A percentile compares a stretch with the other conserved stretches of the same genome.
phyloP scores from a whole-genome alignment of 371 early-diverging fungal genomes.

The Apophysomyces elegans region DNA sequence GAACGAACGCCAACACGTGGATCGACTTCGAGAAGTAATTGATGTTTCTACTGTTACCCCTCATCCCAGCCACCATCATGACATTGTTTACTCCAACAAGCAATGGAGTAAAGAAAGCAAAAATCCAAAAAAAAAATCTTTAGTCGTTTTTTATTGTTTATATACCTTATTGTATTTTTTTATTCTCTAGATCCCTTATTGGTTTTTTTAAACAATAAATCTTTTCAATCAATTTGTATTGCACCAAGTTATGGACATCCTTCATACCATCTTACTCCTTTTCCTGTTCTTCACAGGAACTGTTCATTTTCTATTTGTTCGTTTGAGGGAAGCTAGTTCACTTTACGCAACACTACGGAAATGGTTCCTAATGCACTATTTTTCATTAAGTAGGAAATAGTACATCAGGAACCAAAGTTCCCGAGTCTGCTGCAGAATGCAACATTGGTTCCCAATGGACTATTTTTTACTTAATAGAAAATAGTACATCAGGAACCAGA shows the following conservation, averaged over 20 bases:
- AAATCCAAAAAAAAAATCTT: constrained; percentile 1
- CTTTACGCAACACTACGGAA: too few species aligned
- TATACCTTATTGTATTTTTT: constrained; percentile 15
- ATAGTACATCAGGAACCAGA: too few species aligned
- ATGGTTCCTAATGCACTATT: too few species aligned
- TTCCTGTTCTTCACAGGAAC: background rate
- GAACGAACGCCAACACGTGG: constrained; percentile 9
- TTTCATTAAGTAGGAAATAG: too few species aligned
- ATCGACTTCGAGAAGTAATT: constrained; percentile 17
- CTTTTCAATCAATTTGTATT: constrained; percentile 48
- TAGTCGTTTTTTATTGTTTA: background rate
- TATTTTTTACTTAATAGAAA: too few species aligned
- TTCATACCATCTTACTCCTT: background rate
- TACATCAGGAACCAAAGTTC: too few species aligned
- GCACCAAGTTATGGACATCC: constrained; percentile 23
- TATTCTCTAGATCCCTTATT: constrained; percentile 65
- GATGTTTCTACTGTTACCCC: constrained; percentile 15
- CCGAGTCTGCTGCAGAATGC: too few species aligned
- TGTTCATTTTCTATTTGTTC: background rate
- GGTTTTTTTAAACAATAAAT: too few species aligned
- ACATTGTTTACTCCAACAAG: constrained; percentile 16
- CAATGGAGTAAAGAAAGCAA: constrained; percentile 8
- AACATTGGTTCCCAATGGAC: too few species aligned
- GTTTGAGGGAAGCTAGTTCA: too few species aligned
- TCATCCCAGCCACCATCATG: constrained; percentile 12